These are phyloP conservation scores for Chaetomidium leptoderma DNA, from an alignment of 495 filamentous ascomycete species.

Conservation along the genomic window DNA sequence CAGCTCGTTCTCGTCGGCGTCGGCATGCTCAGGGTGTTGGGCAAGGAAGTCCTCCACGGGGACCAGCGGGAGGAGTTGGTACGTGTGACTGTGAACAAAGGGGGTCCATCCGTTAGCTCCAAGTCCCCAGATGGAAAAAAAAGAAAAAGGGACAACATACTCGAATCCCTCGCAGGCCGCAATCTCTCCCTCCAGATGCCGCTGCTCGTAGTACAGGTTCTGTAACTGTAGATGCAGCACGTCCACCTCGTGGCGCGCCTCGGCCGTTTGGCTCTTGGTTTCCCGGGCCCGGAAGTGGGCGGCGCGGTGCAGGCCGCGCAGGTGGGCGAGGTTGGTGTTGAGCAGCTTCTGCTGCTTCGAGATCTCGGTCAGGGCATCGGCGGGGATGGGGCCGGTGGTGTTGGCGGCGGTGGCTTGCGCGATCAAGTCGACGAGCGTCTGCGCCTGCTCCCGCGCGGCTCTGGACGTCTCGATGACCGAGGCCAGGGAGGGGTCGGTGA, in stretches of 20 bases:
- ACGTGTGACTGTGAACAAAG: conserved; percentile 64
- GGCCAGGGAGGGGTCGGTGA: conserved; percentile 64
- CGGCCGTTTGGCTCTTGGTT: conserved; percentile 80
- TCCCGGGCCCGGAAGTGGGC: conserved; percentile 76
- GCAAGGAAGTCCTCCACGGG: conserved; percentile 77
- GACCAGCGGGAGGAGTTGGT: conserved; percentile 78
- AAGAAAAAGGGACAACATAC: conserved; percentile 49
- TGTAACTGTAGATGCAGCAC: conserved; percentile 86
- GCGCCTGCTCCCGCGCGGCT: conserved; percentile 66
- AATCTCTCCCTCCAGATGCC: conserved; percentile 86
- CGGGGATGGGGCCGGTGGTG: conserved; percentile 30
- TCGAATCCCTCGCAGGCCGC: conserved; percentile 85
- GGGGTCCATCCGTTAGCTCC: not conserved
- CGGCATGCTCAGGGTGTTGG: conserved; percentile 67
- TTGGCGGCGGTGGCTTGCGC: conserved; percentile 42
- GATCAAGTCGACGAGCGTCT: conserved; percentile 58
- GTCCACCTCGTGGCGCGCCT: conserved; percentile 87
- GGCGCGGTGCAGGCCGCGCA: conserved; percentile 77
- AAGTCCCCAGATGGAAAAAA: not conserved
- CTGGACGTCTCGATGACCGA: conserved; percentile 68
- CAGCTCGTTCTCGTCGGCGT: conserved; percentile 66
- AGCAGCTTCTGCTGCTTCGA: conserved; percentile 77
- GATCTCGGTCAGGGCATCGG: conserved; percentile 56
- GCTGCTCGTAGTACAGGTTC: conserved; percentile 94
- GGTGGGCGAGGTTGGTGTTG: conserved; percentile 69